phyloP scores from a whole-genome alignment of 495 filamentous ascomycete genomes.

The Neurospora discreta region DNA sequence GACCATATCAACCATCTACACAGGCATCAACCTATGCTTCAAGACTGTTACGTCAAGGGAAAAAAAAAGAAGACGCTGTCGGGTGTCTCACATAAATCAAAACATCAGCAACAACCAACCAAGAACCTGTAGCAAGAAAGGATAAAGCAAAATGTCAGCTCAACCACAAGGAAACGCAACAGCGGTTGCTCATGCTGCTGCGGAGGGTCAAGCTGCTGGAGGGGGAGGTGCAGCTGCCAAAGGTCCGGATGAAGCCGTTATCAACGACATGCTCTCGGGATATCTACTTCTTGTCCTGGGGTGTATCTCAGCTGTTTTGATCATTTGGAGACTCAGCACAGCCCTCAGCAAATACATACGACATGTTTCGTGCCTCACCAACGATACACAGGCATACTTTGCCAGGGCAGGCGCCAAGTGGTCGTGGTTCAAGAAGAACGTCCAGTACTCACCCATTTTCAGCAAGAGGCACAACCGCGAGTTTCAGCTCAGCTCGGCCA shows the following conservation, averaged over 20 bases:
- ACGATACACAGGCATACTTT: constrained; percentile 52
- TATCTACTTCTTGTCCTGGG: constrained; percentile 39
- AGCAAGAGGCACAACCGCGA: constrained; percentile 80
- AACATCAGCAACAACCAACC: not conserved
- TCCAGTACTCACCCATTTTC: constrained; percentile 74
- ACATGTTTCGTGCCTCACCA: constrained; percentile 56
- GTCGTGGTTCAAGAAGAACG: constrained; percentile 66
- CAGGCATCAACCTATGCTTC: not conserved
- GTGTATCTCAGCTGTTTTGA: constrained; percentile 27
- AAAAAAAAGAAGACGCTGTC: not conserved
- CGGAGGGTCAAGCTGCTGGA: not conserved
- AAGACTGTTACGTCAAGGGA: not conserved
- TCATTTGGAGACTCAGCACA: constrained; percentile 38
- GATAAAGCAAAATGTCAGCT: not conserved
- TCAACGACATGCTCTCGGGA: constrained; percentile 33
- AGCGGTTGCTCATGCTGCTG: not conserved
- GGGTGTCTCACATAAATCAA: no score
- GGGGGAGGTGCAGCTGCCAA: constrained; percentile 4
- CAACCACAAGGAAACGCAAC: constrained; percentile 1
- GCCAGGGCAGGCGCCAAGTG: constrained; percentile 34
- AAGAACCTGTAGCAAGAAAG: not conserved
- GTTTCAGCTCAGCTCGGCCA: constrained; percentile 71
- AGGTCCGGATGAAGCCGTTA: constrained; percentile 18
- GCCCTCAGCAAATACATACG: constrained; percentile 59
- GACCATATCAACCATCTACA: not conserved